A percentile compares a stretch with the other conserved stretches of the same genome.
phyloP scores from a whole-genome alignment of 2,329 filamentous ascomycete genomes.

The Fusarium floridanum region DNA sequence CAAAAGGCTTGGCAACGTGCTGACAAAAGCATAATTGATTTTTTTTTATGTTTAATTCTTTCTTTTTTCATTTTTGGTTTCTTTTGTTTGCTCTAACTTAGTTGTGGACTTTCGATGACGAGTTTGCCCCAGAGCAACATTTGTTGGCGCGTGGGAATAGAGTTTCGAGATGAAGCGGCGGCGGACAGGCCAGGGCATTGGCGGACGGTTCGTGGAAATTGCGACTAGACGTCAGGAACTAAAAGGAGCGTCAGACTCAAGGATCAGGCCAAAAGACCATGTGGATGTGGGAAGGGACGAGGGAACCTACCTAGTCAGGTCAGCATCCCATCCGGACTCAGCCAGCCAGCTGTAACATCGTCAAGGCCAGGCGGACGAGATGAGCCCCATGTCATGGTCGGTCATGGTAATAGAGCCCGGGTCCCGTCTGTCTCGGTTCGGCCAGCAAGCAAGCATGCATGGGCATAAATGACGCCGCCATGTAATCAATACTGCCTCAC shows the following conservation, averaged over 20 bases:
- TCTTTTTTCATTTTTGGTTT: neutral
- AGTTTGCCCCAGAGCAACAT: constrained; percentile 3
- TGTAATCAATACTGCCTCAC: neutral
- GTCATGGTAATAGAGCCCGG: neutral
- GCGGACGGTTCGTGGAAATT: constrained; percentile 43
- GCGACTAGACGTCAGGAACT: constrained; percentile 25
- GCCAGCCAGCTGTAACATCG: constrained; percentile 7
- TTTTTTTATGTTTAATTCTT: neutral
- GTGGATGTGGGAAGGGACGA: constrained; percentile 25
- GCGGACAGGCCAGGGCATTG: constrained; percentile 33
- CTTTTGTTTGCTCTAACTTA: neutral
- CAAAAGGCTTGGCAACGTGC: constrained; percentile 34
- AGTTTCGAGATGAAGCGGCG: constrained; percentile 46
- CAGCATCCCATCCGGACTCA: neutral
- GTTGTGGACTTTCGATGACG: neutral
- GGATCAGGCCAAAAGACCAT: constrained; percentile 38
- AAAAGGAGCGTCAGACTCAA: constrained; percentile 22
- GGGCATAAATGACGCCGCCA: neutral
- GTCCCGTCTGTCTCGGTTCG: constrained; percentile 4
- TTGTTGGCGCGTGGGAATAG: constrained; percentile 38
- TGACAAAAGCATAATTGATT: constrained; percentile 23
- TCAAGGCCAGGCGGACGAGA: constrained; percentile 9
- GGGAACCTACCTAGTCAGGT: neutral
- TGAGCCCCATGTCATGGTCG: neutral
- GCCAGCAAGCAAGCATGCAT: neutral